A percentile compares a stretch with the other conserved stretches of the same genome.
phyloP scores from a whole-genome alignment of 441 rosid species.

The Arabidopsis lyrata region DNA sequence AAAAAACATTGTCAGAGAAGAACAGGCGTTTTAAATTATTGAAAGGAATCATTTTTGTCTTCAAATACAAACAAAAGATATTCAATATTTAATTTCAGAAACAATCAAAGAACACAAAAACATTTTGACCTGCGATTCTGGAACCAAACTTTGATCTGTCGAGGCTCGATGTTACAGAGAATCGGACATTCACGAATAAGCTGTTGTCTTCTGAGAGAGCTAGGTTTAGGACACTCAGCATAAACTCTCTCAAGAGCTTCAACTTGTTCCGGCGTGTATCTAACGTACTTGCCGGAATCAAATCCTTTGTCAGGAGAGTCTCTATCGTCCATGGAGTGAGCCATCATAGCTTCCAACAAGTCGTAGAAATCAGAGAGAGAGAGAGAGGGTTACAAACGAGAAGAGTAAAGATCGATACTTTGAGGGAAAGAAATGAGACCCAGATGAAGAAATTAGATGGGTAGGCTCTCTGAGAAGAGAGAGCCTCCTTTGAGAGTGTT shows the following conservation, averaged over 20 bases:
- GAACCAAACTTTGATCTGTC: constrained; percentile 99
- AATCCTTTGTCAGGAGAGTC: constrained; percentile 61
- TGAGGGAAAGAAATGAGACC: not conserved
- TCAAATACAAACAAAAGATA: constrained; percentile 13
- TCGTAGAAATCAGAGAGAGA: not conserved
- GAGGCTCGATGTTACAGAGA: constrained; percentile 90
- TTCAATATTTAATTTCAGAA: not conserved
- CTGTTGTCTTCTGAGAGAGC: constrained; percentile 88
- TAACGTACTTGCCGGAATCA: constrained; percentile 86
- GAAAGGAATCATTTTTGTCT: not conserved
- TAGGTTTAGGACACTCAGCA: constrained; percentile 91
- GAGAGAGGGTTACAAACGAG: not conserved
- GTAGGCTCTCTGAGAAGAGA: constrained; percentile 42
- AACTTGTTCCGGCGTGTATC: constrained; percentile 95
- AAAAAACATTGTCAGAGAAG: constrained; percentile 32
- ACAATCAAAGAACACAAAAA: constrained; percentile 5
- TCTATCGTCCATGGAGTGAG: constrained; percentile 63
- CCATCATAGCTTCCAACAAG: constrained; percentile 51
- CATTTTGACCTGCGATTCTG: constrained; percentile 82
- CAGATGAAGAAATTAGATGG: constrained; percentile 20
- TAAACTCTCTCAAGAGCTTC: constrained; percentile 96
- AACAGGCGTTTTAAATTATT: not conserved
- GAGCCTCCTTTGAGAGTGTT: constrained; percentile 33
- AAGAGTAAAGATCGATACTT: constrained; percentile 17
- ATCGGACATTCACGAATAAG: constrained; percentile 92